Evolutionary conservation across 352 stramenopile species (phyloP), one percentile per base, ranked within the genome.

Genomic region (Pythium insidiosum): DNA sequence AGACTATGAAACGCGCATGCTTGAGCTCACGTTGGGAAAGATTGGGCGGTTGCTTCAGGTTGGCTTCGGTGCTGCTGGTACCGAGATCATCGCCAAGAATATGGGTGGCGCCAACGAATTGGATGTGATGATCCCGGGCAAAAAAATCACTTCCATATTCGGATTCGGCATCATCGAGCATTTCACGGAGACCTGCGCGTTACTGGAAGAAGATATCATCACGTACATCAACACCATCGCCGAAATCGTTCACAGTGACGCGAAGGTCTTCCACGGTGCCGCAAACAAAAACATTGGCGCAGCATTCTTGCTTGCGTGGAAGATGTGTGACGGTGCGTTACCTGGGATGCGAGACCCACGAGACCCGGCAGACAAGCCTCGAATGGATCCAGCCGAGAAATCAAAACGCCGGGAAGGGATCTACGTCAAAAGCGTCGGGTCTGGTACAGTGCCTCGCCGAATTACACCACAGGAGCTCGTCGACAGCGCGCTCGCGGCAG

Each of bases 171-270:
- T 90, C 46, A 98, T 98, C 46, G 76, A 98, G 61, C 90, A 96
- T 25, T 99, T 98, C 53, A 97, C 95, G 15, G 80, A 97, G 48
- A 95, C 84, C 25, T 96, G 89, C 34, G 85, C 79, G 46, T 62
- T 88, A 23, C 60, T 99, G 1, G 85, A 97, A 43, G 88, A 97
- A 46, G 92, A 98, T 55, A 83, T 98, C 2, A 97, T 98, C 73
- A 98, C 84, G 38, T 97, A 98, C 65, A 97, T 99, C 47, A 99
- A 99, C 58, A 97, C 86, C 25, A 91, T 99, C 48, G 95, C 94
- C 2, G 79, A 88, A 33, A 97, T 99, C 45, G 79, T 99, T 13
- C 95, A 99, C 48, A 71, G 88, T 22, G 90, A 97, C 50, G 86
- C 94, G 1, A 94, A 96, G 51, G 56, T 91, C 5, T 98, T 93